Evolutionary conservation across 2,329 filamentous ascomycete species (phyloP).

Genomic region (Penicillium paneum): DNA sequence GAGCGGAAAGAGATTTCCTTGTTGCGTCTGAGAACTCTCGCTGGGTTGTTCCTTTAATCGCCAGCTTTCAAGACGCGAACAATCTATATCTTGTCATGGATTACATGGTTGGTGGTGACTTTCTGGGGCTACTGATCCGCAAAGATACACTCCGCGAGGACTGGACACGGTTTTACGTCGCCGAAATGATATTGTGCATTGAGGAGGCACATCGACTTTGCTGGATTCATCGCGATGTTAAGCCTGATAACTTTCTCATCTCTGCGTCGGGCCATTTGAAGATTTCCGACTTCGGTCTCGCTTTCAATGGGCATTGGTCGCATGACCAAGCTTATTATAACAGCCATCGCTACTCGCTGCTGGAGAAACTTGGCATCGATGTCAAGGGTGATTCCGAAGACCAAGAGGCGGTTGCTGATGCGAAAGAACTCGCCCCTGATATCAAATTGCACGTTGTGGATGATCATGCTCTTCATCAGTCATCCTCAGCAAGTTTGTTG

Average conservation of each 20-base stretch:
- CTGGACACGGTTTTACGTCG: conserved; percentile 80
- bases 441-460: conserved; percentile 27
- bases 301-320: conserved; percentile 92
- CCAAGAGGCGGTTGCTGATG: conserved; percentile 51
- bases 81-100: conserved; percentile 96
- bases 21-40: conserved; percentile 82
- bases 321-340: conserved; percentile 87
- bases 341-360: conserved; percentile 72
- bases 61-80: conserved; percentile 81
- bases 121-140: conserved; percentile 79
- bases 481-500: conserved; percentile 53
- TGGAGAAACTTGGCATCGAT: conserved; percentile 71
- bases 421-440: conserved; percentile 8
- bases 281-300: conserved; percentile 93
- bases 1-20: conserved; percentile 87
- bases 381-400: conserved; percentile 74
- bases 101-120: conserved; percentile 96
- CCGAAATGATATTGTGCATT: conserved; percentile 93
- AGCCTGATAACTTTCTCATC: conserved; percentile 96
- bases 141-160: conserved; percentile 78
- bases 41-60: conserved; percentile 84
- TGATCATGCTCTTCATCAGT: conserved; percentile 31
- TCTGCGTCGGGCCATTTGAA: conserved; percentile 84
- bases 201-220: conserved; percentile 84
- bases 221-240: conserved; percentile 94